These are phyloP conservation scores for Fomitopsis betulina DNA, from an alignment of 1,284 basidiomycete genomes.

Conservation along the genomic window DNA sequence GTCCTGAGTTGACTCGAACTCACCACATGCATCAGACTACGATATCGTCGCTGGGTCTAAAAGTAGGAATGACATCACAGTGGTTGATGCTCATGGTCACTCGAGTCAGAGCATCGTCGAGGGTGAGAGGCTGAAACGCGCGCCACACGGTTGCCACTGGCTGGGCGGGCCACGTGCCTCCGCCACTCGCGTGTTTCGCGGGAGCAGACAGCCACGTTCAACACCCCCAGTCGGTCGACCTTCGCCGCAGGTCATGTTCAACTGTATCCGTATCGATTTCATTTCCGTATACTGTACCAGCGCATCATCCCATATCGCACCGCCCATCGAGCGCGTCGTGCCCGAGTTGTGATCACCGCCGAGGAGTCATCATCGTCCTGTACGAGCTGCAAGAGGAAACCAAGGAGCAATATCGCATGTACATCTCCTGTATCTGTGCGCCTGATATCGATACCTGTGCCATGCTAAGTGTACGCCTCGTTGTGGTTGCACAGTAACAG, in stretches of 20 bases:
- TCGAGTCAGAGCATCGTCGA: too few relatives aligned
- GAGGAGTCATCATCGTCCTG: not conserved
- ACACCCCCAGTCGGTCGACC: not conserved
- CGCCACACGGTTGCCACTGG: too few relatives aligned
- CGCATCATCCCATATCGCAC: not conserved
- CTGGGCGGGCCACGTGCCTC: not conserved
- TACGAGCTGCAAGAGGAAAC: not conserved
- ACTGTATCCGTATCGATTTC: constrained; percentile 6
- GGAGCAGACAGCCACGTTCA: not conserved
- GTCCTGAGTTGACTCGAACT: too few relatives aligned
- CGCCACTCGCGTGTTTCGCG: not conserved
- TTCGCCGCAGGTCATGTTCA: not conserved
- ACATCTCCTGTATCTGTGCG: not conserved
- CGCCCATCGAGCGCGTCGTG: not conserved
- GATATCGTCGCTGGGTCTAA: too few relatives aligned
- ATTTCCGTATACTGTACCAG: not conserved
- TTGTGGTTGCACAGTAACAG: not conserved
- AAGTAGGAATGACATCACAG: too few relatives aligned
- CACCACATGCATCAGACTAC: too few relatives aligned
- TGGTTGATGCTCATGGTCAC: too few relatives aligned
- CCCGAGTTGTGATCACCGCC: not conserved
- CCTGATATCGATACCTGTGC: not conserved
- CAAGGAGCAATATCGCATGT: not conserved
- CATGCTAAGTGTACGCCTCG: not conserved
- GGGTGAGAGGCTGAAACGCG: not conserved